Evolutionary conservation across 2,329 filamentous ascomycete genomes (phyloP), one percentile per base, ranked within the genome.

Genomic region (Xylariaceae sp.): DNA sequence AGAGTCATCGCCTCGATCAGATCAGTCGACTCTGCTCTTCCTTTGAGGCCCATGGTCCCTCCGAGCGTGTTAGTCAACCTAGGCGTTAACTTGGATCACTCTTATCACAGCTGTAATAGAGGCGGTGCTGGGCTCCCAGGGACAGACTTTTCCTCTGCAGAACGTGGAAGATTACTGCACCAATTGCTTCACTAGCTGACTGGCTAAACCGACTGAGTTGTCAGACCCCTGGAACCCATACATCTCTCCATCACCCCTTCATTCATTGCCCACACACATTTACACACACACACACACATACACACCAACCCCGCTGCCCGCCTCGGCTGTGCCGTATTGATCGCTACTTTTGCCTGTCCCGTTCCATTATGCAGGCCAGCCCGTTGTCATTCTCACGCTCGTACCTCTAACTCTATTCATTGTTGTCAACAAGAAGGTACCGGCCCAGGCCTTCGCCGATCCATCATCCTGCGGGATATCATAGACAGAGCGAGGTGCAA

Each of bases 321-420:
- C 65, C 65, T 68, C 67, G 66, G 58, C 64, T 67, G 68, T 72
- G 70, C 71, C 72, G 70, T 64, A 68, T 67, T 69, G 71, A 72
- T 72, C 70, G 62, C 62, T 66, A 68, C 48, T 19, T 54, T 45
- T 60, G 54, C 66, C 64, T 66, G 65, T 67, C 69, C 48, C 69
- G 71, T 66, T 67, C 65, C 63, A 64, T 70, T 64, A 73, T 72
- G 69, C 68, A 70, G 64, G 67, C 60, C 62, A 67, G 59, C 64
- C 67, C 65, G 65, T 64, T 66, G 65, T 71, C 65, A 72, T 72
- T 68, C 70, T 70, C 67, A 70, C 72, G 69, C 70, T 70, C 67
- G 69, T 72, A 65, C 65, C 62, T 66, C 65, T 63, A 65, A 67
- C 63, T 68, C 65, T 64, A 65, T 67, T 19, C 67, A 57, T 47